Percentiles rank a stretch among this genome's conserved stretches.
These are phyloP conservation scores for Trichothecium roseum DNA, from an alignment of 2,329 filamentous ascomycete species.

Conservation along the genomic window DNA sequence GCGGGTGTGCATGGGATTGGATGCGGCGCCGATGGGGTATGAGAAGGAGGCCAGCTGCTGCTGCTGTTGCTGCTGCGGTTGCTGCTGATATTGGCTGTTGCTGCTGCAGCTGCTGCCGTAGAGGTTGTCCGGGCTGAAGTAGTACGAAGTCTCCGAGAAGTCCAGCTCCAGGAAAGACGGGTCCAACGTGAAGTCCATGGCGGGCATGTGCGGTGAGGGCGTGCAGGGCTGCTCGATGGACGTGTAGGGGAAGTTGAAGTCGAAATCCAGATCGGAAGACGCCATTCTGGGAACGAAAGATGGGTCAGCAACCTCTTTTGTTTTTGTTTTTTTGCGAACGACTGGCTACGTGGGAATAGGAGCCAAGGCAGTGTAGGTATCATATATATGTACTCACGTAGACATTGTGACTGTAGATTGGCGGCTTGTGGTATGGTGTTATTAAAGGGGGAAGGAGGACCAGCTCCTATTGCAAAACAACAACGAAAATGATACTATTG, in stretches of 20 bases:
- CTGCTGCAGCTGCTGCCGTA: too few relatives aligned
- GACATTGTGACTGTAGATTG: constrained; percentile 3
- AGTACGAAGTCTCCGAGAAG: constrained; percentile 42
- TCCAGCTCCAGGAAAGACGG: constrained; percentile 29
- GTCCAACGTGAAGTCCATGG: constrained; percentile 7
- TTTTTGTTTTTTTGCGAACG: background rate
- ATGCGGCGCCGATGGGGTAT: constrained; percentile 36
- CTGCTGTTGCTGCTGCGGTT: too few relatives aligned
- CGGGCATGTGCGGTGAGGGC: constrained; percentile 4
- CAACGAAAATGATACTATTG: too few relatives aligned
- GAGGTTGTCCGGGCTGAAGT: constrained; percentile 14
- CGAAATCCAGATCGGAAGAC: background rate
- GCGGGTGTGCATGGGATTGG: constrained; percentile 44
- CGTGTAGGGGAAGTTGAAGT: constrained; percentile 4
- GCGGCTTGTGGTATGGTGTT: background rate
- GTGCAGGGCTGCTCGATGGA: constrained; percentile 2
- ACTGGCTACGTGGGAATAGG: background rate
- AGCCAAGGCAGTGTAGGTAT: background rate
- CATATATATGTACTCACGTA: constrained; percentile 3
- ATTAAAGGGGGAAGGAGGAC: constrained; percentile 2
- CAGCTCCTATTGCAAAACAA: too few relatives aligned
- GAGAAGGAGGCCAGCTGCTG: constrained; percentile 23
- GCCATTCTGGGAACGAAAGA: constrained; percentile 4
- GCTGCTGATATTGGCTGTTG: background rate
- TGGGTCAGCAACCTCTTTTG: too few relatives aligned